phyloP scores from a whole-genome alignment of 306 rosid genomes.

The Crotalaria pallida region DNA sequence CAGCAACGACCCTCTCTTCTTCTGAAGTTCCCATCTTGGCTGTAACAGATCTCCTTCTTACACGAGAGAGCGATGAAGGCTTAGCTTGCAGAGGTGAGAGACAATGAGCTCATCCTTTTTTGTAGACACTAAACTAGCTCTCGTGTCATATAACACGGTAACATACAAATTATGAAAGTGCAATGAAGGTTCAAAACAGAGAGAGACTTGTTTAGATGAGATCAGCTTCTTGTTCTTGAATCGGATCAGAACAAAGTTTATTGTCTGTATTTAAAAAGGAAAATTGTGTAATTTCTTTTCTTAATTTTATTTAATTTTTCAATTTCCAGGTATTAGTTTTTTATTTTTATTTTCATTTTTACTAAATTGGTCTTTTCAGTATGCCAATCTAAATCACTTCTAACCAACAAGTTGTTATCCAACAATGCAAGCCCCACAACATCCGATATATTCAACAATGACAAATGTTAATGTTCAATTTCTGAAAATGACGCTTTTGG shows the following conservation, averaged over 20 bases:
- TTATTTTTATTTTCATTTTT: too few species aligned
- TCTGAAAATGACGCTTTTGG: too few species aligned
- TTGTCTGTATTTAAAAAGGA: not conserved
- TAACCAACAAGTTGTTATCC: too few species aligned
- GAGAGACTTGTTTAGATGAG: not conserved
- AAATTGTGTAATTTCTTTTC: too few species aligned
- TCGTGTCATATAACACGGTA: not conserved
- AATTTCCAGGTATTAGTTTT: too few species aligned
- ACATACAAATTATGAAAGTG: slow-evolving; percentile 15
- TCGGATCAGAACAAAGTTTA: not conserved
- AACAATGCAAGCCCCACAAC: too few species aligned
- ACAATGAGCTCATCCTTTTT: not conserved
- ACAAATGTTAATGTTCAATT: too few species aligned
- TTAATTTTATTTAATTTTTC: too few species aligned
- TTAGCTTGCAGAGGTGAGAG: not conserved
- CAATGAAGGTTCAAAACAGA: slow-evolving; percentile 11
- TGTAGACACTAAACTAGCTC: not conserved
- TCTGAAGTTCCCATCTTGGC: slow-evolving; percentile 56
- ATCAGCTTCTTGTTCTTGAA: not conserved
- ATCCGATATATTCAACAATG: too few species aligned
- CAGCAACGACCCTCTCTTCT: slow-evolving; percentile 79
- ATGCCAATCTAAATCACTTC: too few species aligned
- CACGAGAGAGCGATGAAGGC: not conserved
- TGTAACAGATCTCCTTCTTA: not conserved
- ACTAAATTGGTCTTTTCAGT: too few species aligned